These are phyloP conservation scores for Fomes fomentarius DNA, from an alignment of 1,284 basidiomycete species.

Conservation along the genomic window DNA sequence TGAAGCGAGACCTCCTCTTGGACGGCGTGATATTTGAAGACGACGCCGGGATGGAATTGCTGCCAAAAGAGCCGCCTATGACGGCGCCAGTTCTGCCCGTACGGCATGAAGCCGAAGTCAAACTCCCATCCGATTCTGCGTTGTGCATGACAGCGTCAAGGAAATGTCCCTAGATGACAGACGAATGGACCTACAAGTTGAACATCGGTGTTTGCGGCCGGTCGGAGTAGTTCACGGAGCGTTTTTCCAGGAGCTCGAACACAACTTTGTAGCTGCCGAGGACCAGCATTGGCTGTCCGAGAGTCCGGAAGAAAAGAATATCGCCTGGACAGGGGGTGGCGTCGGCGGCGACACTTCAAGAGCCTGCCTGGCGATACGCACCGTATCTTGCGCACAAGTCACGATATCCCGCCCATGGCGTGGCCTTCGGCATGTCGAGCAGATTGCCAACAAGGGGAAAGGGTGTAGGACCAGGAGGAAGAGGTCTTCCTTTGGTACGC, in stretches of 20 bases:
- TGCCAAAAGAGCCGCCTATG: slow-evolving; percentile 28
- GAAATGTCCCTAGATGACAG: too few species aligned
- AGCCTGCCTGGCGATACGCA: neutral
- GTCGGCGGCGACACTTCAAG: too few species aligned
- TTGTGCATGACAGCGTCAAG: neutral
- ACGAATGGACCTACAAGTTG: slow-evolving; percentile 25
- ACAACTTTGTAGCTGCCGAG: slow-evolving; percentile 15
- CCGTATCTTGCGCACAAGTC: slow-evolving; percentile 12
- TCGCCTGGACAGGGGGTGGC: slow-evolving; percentile 19
- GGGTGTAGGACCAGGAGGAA: slow-evolving; percentile 17
- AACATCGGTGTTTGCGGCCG: slow-evolving; percentile 22
- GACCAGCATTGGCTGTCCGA: slow-evolving; percentile 18
- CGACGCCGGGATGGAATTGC: slow-evolving; percentile 23
- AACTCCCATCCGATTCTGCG: slow-evolving; percentile 25
- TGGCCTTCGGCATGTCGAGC: slow-evolving; percentile 11
- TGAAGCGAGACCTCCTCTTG: slow-evolving; percentile 4
- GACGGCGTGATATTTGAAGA: slow-evolving; percentile 13
- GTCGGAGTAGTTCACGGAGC: slow-evolving; percentile 26
- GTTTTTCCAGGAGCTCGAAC: slow-evolving; percentile 27
- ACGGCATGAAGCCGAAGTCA: slow-evolving; percentile 25
- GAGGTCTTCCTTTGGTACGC: slow-evolving; percentile 15
- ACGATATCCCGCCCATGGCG: slow-evolving; percentile 10
- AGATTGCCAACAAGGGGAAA: slow-evolving; percentile 17
- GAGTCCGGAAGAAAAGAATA: slow-evolving; percentile 20
- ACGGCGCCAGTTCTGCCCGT: slow-evolving; percentile 24